Base-by-base conservation (phyloP, 495 filamentous ascomycete genomes). In the Polyplosphaeria fusca region DNA sequence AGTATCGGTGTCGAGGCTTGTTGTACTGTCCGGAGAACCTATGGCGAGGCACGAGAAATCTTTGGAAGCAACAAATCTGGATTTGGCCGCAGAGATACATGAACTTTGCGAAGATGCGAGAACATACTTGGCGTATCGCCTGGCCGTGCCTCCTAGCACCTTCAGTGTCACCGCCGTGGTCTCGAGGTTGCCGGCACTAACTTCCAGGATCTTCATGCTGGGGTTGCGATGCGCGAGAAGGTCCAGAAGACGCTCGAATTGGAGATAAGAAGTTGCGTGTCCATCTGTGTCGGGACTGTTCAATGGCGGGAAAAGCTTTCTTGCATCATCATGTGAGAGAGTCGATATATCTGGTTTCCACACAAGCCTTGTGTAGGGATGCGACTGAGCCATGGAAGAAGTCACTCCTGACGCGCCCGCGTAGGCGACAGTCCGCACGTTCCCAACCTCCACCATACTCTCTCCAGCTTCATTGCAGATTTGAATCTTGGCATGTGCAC, bases 331-430 rank as follows among this genome's bases (percentile, higher is more conserved):
- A 28, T 57, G 53, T 40, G 28, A 47, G 38, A 61, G 27, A 24
- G 30, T 49, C 12, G 24, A 20, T 24, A 66, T 55, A 30, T 66
- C 63, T n/a, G 63, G 63, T 40, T 52, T 66, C 60, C 60, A 66
- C 2, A 59, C 47, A 7, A 66, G 35, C 4, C 54, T 41, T 16
- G 23, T 55, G 54, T 45, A 67, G 24, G 65, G 65, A 46, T 39
- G 48, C 24, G 18, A 28, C 23, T 35, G 48, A 12, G 35, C 12
- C 27, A 24, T 24, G 26, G 38, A 3, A 9, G 24, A 20, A 5
- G 51, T 18, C 9, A 42, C 20, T 18, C 39, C 39, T 11, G 39
- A 37, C 14, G 20, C 55, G 13, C n/a, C 23, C 5, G 23, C 32
- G 35, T 52, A 52, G 39, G 19, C 39, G 12, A 55, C 48, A 35